Conservation (phyloP, 306 rosid species). For the Herpetospermum pedunculosum region DNA sequence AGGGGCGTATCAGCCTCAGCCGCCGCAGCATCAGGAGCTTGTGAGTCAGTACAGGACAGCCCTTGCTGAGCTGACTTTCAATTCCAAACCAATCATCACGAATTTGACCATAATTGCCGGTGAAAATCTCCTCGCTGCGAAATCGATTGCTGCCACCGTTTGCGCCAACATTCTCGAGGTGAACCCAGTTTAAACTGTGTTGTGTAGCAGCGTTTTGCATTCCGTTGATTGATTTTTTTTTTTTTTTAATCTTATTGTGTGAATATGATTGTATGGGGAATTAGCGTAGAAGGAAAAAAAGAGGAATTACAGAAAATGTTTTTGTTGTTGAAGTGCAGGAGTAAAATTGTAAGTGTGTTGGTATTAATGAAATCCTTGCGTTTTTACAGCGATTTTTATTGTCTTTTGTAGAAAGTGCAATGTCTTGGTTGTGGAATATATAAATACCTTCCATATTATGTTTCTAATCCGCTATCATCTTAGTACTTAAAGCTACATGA, state of each 20-base stretch:
- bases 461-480: constrained; percentile 2
- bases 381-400: constrained; percentile 9
- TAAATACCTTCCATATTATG: neutral
- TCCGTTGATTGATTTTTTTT: constrained; percentile 16
- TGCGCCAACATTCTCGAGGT: constrained; percentile 88
- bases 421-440: constrained; percentile 9
- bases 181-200: constrained; percentile 52
- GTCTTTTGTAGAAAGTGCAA: constrained; percentile 1
- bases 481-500: neutral
- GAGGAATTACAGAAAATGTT: neutral
- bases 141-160: constrained; percentile 51
- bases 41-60: constrained; percentile 63
- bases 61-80: constrained; percentile 78
- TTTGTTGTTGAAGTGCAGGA: neutral
- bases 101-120: constrained; percentile 87
- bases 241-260: constrained; percentile 15
- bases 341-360: constrained; percentile 18
- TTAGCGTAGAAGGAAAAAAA: constrained; percentile 12
- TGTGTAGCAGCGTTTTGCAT: constrained; percentile 31
- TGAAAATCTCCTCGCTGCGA: constrained; percentile 51
- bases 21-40: constrained; percentile 55
- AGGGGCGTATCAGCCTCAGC: constrained; percentile 73
- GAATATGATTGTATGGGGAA: constrained; percentile 25
- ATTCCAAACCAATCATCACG: constrained; percentile 80
- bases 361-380: constrained; percentile 21